These are phyloP conservation scores for Anthracocystis walkeri DNA, from an alignment of 1,284 basidiomycete genomes.

Conservation along the genomic window DNA sequence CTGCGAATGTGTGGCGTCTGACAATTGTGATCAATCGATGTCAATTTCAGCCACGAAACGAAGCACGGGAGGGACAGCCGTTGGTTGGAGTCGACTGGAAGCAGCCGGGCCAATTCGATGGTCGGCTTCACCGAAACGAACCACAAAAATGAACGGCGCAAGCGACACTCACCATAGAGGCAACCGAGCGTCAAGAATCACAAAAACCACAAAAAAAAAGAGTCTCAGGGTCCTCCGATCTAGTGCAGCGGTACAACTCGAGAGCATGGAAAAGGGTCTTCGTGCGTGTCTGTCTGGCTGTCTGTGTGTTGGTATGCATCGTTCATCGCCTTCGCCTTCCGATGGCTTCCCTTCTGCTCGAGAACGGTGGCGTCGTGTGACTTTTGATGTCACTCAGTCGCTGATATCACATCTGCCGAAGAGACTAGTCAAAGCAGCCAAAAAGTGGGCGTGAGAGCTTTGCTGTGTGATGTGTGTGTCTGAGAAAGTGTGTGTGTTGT, in stretches of 20 bases:
- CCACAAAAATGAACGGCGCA: background rate
- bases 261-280: conserved; percentile 1
- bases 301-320: background rate
- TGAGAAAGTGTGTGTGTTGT: background rate
- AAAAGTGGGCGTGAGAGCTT: background rate
- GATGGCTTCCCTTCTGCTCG: background rate
- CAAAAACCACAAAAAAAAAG: background rate
- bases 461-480: background rate
- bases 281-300: no score
- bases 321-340: background rate
- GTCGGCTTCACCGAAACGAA: no score
- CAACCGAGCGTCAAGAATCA: background rate
- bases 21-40: no score
- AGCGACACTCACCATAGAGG: background rate
- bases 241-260: background rate
- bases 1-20: no score
- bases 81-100: no score
- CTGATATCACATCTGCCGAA: background rate
- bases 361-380: no score
- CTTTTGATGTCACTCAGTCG: background rate
- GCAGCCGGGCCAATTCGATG: no score
- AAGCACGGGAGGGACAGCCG: no score
- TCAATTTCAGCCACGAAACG: no score
- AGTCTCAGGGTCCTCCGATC: conserved; percentile 10
- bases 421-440: background rate